These are phyloP conservation scores for Chaetomium sp. DNA, from an alignment of 2,329 filamentous ascomycete species.

Conservation along the genomic window DNA sequence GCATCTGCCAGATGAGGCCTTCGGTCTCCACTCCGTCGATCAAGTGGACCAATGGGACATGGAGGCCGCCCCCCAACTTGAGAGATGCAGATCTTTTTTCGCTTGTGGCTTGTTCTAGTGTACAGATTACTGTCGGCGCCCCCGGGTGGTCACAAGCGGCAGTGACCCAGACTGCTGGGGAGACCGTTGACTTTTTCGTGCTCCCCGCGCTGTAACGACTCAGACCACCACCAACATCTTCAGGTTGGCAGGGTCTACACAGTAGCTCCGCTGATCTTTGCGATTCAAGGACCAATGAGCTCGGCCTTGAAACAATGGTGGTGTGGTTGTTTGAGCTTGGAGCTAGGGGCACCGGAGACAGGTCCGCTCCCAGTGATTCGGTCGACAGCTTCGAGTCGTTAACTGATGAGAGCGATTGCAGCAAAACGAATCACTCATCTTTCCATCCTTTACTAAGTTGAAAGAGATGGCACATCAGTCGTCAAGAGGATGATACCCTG, in stretches of 20 bases:
- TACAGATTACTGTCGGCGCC: slow-evolving; percentile 24
- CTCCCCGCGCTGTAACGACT: neutral
- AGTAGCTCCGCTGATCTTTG: slow-evolving; percentile 8
- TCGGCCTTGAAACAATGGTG: slow-evolving; percentile 2
- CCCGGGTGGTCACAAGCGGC: slow-evolving; percentile 15
- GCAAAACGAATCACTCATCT: neutral
- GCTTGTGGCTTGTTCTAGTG: slow-evolving; percentile 10
- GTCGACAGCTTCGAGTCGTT: neutral
- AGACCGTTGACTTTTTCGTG: slow-evolving; percentile 12
- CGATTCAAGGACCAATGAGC: neutral
- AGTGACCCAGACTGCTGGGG: slow-evolving; percentile 17
- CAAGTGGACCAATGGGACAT: slow-evolving; percentile 11
- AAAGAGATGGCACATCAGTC: neutral
- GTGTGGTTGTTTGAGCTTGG: neutral
- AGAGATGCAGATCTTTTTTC: slow-evolving; percentile 17
- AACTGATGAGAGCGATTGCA: neutral
- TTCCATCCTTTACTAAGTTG: neutral
- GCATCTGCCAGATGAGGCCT: slow-evolving; percentile 14
- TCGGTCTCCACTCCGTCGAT: neutral
- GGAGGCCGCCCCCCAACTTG: slow-evolving; percentile 16
- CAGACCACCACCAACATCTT: neutral
- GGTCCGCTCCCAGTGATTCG: neutral
- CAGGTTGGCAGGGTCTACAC: neutral
- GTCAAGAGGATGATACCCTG: neutral
- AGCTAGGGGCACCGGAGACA: slow-evolving; percentile 5